Base-by-base conservation (phyloP, 1,139 yeast species). In the Yamadazyma spencermartinsiae region DNA sequence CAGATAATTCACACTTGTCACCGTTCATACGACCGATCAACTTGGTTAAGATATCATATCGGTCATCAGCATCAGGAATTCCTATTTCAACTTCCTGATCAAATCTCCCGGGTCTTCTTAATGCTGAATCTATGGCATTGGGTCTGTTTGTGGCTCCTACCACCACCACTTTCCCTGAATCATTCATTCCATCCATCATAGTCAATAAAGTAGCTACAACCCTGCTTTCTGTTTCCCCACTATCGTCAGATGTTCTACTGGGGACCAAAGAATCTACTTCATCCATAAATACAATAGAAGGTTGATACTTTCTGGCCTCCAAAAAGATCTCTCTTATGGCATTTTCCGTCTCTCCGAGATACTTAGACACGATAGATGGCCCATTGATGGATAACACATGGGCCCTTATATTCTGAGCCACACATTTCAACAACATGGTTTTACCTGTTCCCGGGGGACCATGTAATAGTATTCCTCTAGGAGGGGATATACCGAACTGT, bases 401-500 rank as follows among this genome's bases (percentile, higher is more conserved):
- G 0, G 95, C 95, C 45, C 79, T 72, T 4, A 69, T 60, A 9
- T 72, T 64, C 38, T 82, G 85, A 0, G 96, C 95, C 10, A 92
- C 82, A 25, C 96, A 86, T 39, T 87, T 73, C 33, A 94, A 67
- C 12, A 92, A 71, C 88, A 90, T 80, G 1, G 98, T 87, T 58
- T 92, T 92, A 39, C 99, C 99, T 0, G 98, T 90, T 1, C 99
- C 99, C 2, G 98, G 95, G 2, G 98, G 96, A 0, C 99, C 99
- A 63, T 90, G 95, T 4, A 92, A 65, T 24, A 92, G 64, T 12
- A 94, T 74, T 3, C 98, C 98, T 40, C 96, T 72, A 2, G 98
- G 97, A 9, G 96, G 94, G 8, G 82, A 73, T 33, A 90, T 85
- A n/a, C 92, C 90, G 65, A 90, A 94, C 39, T 86, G 81, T 7